Percentiles rank a stretch among this genome's conserved stretches.
phyloP scores from a whole-genome alignment of 2,329 filamentous ascomycete species.

The Cladosporium velox region DNA sequence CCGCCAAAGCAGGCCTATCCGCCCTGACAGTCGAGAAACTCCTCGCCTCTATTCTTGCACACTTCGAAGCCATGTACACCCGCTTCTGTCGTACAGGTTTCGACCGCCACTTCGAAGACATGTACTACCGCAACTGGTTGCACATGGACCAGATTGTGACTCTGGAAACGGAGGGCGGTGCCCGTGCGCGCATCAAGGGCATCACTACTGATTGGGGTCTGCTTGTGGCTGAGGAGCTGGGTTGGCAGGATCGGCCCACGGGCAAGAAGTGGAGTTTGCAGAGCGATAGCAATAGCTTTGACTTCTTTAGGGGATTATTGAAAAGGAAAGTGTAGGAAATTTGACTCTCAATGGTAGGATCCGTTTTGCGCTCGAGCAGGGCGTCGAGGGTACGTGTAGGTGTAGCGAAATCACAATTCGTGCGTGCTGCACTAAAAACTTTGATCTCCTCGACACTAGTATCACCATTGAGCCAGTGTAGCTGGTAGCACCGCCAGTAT shows the following conservation, averaged over 20 bases:
- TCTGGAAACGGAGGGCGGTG: conserved; percentile 77
- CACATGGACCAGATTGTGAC: conserved; percentile 70
- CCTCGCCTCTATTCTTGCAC: conserved; percentile 75
- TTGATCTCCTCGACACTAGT: neutral
- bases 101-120: conserved; percentile 67
- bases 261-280: conserved; percentile 82
- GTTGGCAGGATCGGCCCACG: conserved; percentile 69
- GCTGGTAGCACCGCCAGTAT: no score
- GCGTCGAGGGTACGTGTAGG: neutral
- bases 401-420: neutral
- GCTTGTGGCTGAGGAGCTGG: conserved; percentile 79
- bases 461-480: neutral
- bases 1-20: conserved; percentile 45
- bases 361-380: neutral
- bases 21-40: conserved; percentile 76
- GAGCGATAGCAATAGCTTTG: conserved; percentile 97
- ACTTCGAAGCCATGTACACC: conserved; percentile 75
- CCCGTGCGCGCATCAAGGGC: conserved; percentile 74
- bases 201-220: conserved; percentile 93
- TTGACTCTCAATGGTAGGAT: neutral
- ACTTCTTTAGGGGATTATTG: conserved; percentile 89
- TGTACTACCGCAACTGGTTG: conserved; percentile 84
- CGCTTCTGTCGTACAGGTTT: conserved; percentile 77
- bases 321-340: conserved; percentile 67
- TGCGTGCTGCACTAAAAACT: neutral